Evolutionary conservation across 371 early-diverging fungal genomes (phyloP), one percentile per base, ranked within the genome.

Genomic region (Rhizopus sp.): DNA sequence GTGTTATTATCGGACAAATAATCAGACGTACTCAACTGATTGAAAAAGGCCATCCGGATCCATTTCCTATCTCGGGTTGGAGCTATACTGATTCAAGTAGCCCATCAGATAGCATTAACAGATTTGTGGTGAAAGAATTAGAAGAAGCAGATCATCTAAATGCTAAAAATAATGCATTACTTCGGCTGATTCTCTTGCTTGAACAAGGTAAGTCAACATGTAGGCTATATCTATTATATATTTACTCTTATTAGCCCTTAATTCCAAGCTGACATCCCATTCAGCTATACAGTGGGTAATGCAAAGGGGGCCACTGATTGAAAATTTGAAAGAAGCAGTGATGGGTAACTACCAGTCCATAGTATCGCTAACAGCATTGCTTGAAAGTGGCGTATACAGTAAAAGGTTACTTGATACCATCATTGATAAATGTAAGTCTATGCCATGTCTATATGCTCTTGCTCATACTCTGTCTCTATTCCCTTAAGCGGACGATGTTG

Each of bases 201-300:
- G 86, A 88, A 52, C 66, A 77, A 69, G 84, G 87, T 81, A 60
- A 41, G 33, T 50, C 0, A 15, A 12, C 38, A 4, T 15, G 1
- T 44, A 1, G 4, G 35, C 1, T 3, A 9, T 23, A 33, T 35
- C 6, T 45, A 10, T 10, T 38, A 41, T 5, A 17, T 13, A 30
- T 34, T 9, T 41, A 12, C 2, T 30, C 32, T 6, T 23, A 17
- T n/a, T 50, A 79, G 82, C 66, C 2, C 34, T 80, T 13, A 56
- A 67, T 32, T 63, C 70, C 7, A 72, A 72, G 33, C 56, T 66
- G 45, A 57, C 77, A 4, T 68, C 75, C 7, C 65, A 69, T 5
- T 82, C 86, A 3, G 80, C 84, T 17, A 68, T 85, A 39, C 87
- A 87, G 56, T 86, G 88, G 86, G 75, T 75, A 0, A 66, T 88